These are phyloP conservation scores for Cladophialophora yegresii DNA, from an alignment of 2,329 filamentous ascomycete genomes.

Conservation along the genomic window DNA sequence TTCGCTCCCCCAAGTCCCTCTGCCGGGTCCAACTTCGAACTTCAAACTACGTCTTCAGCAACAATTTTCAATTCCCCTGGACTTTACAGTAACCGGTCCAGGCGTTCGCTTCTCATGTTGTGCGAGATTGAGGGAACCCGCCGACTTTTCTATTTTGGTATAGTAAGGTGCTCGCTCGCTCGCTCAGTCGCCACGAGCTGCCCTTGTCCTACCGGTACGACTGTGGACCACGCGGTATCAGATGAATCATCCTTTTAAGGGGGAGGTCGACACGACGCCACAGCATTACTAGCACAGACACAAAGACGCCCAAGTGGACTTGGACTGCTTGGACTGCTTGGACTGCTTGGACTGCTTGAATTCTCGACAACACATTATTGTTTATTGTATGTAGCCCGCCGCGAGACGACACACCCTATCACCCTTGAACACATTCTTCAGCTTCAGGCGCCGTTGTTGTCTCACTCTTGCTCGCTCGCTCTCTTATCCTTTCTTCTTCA, in stretches of 20 bases:
- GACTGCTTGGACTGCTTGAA: not conserved
- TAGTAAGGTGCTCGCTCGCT: not conserved
- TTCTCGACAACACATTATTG: not conserved
- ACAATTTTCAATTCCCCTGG: constrained; percentile 7
- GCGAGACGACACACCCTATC: not conserved
- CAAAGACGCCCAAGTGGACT: not conserved
- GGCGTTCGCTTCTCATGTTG: not conserved
- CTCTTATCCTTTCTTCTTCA: not conserved
- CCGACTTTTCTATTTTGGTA: constrained; percentile 6
- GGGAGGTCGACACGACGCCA: constrained; percentile 1
- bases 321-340: no score
- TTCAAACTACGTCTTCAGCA: constrained; percentile 2
- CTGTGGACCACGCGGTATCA: not conserved
- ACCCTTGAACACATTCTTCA: constrained; percentile 5
- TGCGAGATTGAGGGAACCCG: constrained; percentile 1
- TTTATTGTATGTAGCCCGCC: constrained; percentile 1
- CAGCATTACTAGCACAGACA: not conserved
- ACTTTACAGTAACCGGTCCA: constrained; percentile 2
- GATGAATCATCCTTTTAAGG: constrained; percentile 5
- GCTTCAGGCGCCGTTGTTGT: not conserved
- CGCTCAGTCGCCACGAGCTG: not conserved
- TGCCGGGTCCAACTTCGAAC: no score
- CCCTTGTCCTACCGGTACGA: no score
- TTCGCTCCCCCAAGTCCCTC: constrained; percentile 2
- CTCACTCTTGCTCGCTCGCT: no score